Percentiles rank a stretch among this genome's conserved stretches.
Conservation (phyloP, 805 yeast genomes). For the Metschnikowia similis region DNA sequence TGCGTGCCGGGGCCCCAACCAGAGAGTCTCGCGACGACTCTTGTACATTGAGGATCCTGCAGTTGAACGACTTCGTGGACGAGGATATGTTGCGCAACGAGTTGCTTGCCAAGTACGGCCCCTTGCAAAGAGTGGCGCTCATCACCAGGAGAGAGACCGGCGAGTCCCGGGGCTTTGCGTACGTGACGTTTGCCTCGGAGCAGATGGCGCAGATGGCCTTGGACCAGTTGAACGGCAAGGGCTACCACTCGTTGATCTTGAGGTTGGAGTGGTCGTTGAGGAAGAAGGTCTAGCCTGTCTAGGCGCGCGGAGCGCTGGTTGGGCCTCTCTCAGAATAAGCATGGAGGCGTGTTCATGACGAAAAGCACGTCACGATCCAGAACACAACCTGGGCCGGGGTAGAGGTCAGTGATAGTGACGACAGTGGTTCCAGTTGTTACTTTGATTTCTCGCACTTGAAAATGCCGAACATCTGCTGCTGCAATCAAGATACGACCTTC, state of each 20-base stretch:
- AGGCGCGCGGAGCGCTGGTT: neutral
- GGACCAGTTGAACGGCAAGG: constrained; percentile 77
- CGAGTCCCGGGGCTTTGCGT: constrained; percentile 92
- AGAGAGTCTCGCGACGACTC: constrained; percentile 70
- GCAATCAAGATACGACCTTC: too few relatives aligned
- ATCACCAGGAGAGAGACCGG: constrained; percentile 92
- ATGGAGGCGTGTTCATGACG: too few relatives aligned
- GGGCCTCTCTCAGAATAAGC: too few relatives aligned
- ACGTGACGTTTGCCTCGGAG: constrained; percentile 73
- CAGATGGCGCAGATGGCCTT: constrained; percentile 72
- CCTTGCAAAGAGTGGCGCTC: constrained; percentile 69
- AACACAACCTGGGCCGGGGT: too few relatives aligned
- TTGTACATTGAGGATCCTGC: constrained; percentile 84
- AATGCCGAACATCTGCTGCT: too few relatives aligned
- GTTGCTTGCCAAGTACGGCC: constrained; percentile 65
- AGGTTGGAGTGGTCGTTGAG: constrained; percentile 46
- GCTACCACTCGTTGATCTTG: constrained; percentile 82
- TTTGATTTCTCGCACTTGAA: too few relatives aligned
- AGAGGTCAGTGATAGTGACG: too few relatives aligned
- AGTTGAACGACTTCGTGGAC: constrained; percentile 78
- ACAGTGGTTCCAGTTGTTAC: too few relatives aligned
- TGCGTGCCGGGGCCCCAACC: constrained; percentile 42
- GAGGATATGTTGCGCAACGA: constrained; percentile 76
- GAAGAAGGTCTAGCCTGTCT: constrained; percentile 28
- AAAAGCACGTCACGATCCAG: too few relatives aligned